Evolutionary conservation across 495 filamentous ascomycete species (phyloP), one percentile per base, ranked within the genome.

Genomic region (Peziza echinospora): DNA sequence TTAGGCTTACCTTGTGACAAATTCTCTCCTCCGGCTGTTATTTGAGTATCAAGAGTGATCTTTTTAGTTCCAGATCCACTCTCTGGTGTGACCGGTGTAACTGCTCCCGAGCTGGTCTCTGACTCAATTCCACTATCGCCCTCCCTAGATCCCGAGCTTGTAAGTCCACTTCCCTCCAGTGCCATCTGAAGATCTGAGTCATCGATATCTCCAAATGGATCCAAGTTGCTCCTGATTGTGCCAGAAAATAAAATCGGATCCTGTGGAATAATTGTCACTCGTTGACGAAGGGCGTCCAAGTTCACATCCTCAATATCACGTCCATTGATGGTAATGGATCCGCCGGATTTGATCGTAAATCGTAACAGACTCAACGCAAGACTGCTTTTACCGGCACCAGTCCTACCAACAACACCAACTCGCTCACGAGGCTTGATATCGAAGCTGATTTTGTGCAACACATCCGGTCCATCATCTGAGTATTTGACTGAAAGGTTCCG

Each of bases 211-310:
- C 49, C 47, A 42, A 70, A 69, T 8, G 66, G 65, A 30, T 73
- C 68, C 3, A 73, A 57, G 46, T 70, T 70, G 23, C 63, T 64
- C 2, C 69, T 65, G 6, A 74, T 61, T 0, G 67, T 71, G 8
- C 70, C 71, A 5, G 64, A 63, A 25, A 72, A 68, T 1, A 74
- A 47, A n/a, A 71, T 62, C 1, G 71, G 68, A 39, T 73, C 69
- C 45, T 75, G 71, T 0, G 69, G 66, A 24, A 75, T 72, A 30
- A 72, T 67, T 2, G 65, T 69, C 0, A 75, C 52, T 3, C 67
- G 60, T 9, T 56, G 63, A 4, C 71, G 67, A 23, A 75, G 59
- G 16, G 65, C 62, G n/a, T 59, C 52, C 10, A 72, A 61, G 41
- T 62, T 65, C 43, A 73, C 47, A 1, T 53, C 64, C 2, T 62